Conservation (phyloP, 1,284 basidiomycete genomes). For the Inonotus hispidus region DNA sequence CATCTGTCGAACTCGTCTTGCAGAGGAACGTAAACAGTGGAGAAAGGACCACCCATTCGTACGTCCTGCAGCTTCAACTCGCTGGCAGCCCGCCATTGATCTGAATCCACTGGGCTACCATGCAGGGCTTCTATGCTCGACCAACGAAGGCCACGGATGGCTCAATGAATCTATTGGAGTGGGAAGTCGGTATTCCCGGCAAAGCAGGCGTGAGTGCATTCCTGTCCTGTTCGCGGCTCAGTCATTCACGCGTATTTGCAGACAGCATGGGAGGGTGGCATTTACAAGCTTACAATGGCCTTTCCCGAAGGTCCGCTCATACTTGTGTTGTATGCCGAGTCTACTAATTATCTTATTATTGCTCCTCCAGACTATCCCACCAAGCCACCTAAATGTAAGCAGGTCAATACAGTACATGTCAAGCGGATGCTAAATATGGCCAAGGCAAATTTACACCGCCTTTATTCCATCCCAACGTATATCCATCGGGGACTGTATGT, state of each 20-base stretch:
- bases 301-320: constrained; percentile 83
- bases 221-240: constrained; percentile 16
- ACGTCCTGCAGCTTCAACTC: constrained; percentile 34
- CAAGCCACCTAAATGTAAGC: constrained; percentile 90
- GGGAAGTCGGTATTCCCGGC: constrained; percentile 97
- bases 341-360: neutral
- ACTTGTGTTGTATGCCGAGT: constrained; percentile 5
- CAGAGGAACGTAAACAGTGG: constrained; percentile 99
- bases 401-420: neutral
- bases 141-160: constrained; percentile 88
- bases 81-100: constrained; percentile 12
- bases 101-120: neutral
- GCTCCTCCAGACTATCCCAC: constrained; percentile 77
- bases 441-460: constrained; percentile 96
- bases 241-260: constrained; percentile 32
- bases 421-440: neutral
- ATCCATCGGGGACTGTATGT: constrained; percentile 98
- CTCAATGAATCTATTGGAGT: constrained; percentile 93
- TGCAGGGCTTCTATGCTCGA: constrained; percentile 93
- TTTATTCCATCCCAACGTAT: constrained; percentile 98
- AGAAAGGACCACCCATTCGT: constrained; percentile 99
- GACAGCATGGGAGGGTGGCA: constrained; percentile 96
- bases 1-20: constrained; percentile 78
- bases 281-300: constrained; percentile 90
- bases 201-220: constrained; percentile 63